Conservation (phyloP, 2,329 filamentous ascomycete species). For the Penicillium olsonii region DNA sequence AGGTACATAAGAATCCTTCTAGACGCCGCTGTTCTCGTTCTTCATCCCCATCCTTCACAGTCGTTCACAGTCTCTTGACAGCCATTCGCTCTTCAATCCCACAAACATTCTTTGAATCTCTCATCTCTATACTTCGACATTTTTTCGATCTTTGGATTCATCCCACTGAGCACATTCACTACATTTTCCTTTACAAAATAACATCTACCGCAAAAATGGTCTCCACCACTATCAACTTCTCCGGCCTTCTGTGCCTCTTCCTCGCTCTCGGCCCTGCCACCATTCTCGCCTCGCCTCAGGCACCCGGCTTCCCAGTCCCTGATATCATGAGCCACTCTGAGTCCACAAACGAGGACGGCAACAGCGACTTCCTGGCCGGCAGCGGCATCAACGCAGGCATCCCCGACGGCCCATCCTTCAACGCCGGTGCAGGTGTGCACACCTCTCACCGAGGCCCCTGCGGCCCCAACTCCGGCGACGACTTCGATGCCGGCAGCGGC, state of each 20-base stretch:
- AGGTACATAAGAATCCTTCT: conserved; percentile 25
- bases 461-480: conserved; percentile 13
- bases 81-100: conserved; percentile 21
- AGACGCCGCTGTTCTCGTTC: conserved; percentile 2
- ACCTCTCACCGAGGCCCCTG: conserved; percentile 20
- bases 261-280: conserved; percentile 30
- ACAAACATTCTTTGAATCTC: conserved; percentile 4
- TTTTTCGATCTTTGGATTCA: conserved; percentile 6
- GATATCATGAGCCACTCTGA: conserved; percentile 10
- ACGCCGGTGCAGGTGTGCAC: conserved; percentile 21
- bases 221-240: conserved; percentile 27
- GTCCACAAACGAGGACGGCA: conserved; percentile 10
- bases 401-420: conserved; percentile 29
- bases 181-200: neutral
- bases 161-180: conserved; percentile 7
- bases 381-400: conserved; percentile 22
- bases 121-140: conserved; percentile 6
- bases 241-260: conserved; percentile 33
- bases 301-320: conserved; percentile 10
- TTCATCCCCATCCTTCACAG: conserved; percentile 19
- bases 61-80: conserved; percentile 15
- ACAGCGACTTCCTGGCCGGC: conserved; percentile 22
- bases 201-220: conserved; percentile 21
- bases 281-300: conserved; percentile 31
- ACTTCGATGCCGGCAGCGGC: conserved; percentile 16